A percentile compares a stretch with the other conserved stretches of the same genome.
These are phyloP conservation scores for Sicyos baderoa DNA, from an alignment of 306 rosid genomes.

Conservation along the genomic window DNA sequence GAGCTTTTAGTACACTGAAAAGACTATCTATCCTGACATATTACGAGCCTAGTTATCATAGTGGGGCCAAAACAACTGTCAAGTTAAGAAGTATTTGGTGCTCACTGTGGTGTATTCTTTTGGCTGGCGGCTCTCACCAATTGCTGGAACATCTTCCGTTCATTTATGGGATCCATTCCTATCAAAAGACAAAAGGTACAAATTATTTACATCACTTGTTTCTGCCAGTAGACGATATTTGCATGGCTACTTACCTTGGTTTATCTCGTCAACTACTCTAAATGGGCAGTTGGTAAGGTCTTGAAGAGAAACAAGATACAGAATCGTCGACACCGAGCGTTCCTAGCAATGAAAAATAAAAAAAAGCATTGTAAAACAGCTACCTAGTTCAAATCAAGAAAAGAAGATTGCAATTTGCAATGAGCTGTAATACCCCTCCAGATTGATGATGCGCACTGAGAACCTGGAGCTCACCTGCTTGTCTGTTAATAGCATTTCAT, in stretches of 20 bases:
- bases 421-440: slow-evolving; percentile 67
- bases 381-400: neutral
- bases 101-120: slow-evolving; percentile 92
- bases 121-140: slow-evolving; percentile 95
- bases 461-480: slow-evolving; percentile 67
- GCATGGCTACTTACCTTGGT: slow-evolving; percentile 58
- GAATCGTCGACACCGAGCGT: slow-evolving; percentile 90
- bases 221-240: neutral
- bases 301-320: slow-evolving; percentile 94
- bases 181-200: slow-evolving; percentile 19
- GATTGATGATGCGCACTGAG: slow-evolving; percentile 96
- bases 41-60: neutral
- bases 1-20: neutral
- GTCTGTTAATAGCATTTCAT: slow-evolving; percentile 34
- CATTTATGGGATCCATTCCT: slow-evolving; percentile 99
- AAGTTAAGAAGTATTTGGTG: slow-evolving; percentile 1
- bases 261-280: slow-evolving; percentile 96
- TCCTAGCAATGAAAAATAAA: slow-evolving; percentile 40
- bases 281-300: slow-evolving; percentile 94
- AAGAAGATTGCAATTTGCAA: slow-evolving; percentile 19
- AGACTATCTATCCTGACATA: neutral
- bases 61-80: neutral
- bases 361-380: slow-evolving; percentile 12
- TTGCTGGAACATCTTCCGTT: slow-evolving; percentile 97
- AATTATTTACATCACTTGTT: slow-evolving; percentile 21